phyloP scores from a whole-genome alignment of 192 early-diverging fungal species.

The Coemansia sp. region DNA sequence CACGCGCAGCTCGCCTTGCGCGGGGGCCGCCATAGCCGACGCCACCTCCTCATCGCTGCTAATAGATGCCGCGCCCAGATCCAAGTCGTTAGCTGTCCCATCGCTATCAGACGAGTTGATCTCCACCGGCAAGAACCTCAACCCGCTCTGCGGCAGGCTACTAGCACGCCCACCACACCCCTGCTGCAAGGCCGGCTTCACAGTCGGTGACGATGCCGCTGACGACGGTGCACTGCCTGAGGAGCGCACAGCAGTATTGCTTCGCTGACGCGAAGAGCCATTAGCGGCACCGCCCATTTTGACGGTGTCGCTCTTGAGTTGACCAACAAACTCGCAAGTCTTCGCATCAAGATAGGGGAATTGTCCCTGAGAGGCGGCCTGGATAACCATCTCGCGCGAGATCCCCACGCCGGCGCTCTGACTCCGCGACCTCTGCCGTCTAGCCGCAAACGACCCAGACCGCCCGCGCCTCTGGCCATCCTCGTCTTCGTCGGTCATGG shows the following conservation, averaged over 20 bases:
- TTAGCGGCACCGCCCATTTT: conserved; percentile 37
- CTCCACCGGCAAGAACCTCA: conserved; percentile 20
- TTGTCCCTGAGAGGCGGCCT: conserved; percentile 48
- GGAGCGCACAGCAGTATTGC: conserved; percentile 16
- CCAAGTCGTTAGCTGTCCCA: neutral
- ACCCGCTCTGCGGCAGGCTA: conserved; percentile 17
- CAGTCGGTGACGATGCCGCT: conserved; percentile 22
- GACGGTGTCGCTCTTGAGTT: conserved; percentile 42
- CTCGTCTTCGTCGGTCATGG: neutral
- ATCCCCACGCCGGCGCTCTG: conserved; percentile 53
- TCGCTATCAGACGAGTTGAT: conserved; percentile 1
- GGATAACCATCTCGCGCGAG: conserved; percentile 52
- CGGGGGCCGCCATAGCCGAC: neutral
- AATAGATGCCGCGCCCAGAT: neutral
- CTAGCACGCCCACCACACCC: conserved; percentile 6
- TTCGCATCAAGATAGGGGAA: conserved; percentile 51
- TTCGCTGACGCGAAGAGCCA: conserved; percentile 15
- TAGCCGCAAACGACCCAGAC: conserved; percentile 26
- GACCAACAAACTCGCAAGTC: conserved; percentile 55
- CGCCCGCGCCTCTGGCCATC: conserved; percentile 3
- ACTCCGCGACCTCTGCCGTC: conserved; percentile 45
- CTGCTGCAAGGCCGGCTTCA: conserved; percentile 8
- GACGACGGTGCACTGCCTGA: conserved; percentile 11
- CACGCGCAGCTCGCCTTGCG: neutral
- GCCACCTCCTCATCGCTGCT: neutral